phyloP scores from a whole-genome alignment of 305 asterid genomes.

The Fraxinus sp. region DNA sequence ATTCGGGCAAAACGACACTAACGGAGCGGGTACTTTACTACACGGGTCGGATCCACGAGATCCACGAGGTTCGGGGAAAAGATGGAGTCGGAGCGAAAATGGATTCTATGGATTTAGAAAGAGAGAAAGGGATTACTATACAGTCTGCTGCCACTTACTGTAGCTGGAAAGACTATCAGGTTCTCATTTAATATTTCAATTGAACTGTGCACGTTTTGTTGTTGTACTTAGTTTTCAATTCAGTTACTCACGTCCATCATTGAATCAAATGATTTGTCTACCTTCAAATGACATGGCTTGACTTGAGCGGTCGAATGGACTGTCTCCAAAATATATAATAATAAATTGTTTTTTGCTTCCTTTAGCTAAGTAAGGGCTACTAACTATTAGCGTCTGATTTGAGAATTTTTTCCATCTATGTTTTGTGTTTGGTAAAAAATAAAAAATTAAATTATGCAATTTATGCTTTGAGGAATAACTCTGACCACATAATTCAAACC shows the following conservation, averaged over 20 bases:
- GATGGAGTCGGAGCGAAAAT: constrained; percentile 97
- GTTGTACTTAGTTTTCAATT: not conserved
- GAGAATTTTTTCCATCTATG: too few relatives aligned
- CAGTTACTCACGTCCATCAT: not conserved
- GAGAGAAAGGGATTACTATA: constrained; percentile 95
- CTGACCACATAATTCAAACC: not conserved
- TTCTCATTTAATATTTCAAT: not conserved
- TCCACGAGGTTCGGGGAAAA: constrained; percentile 92
- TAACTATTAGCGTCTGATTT: too few relatives aligned
- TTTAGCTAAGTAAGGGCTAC: too few relatives aligned
- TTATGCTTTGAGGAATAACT: not conserved
- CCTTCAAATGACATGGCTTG: not conserved
- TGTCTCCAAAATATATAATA: not conserved
- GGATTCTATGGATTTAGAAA: constrained; percentile 99
- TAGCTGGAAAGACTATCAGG: constrained; percentile 92
- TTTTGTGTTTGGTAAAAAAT: too few relatives aligned
- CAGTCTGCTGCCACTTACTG: constrained; percentile 99
- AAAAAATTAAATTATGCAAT: not conserved
- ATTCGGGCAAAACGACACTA: constrained; percentile 91
- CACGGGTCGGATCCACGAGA: constrained; percentile 96
- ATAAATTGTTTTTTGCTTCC: not conserved
- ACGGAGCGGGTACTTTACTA: constrained; percentile 84
- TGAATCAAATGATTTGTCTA: not conserved
- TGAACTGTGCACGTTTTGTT: not conserved
- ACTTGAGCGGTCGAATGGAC: not conserved